Evolutionary conservation across 768 basidiomycete genomes (phyloP).

Genomic region (Dioszegia crocea): DNA sequence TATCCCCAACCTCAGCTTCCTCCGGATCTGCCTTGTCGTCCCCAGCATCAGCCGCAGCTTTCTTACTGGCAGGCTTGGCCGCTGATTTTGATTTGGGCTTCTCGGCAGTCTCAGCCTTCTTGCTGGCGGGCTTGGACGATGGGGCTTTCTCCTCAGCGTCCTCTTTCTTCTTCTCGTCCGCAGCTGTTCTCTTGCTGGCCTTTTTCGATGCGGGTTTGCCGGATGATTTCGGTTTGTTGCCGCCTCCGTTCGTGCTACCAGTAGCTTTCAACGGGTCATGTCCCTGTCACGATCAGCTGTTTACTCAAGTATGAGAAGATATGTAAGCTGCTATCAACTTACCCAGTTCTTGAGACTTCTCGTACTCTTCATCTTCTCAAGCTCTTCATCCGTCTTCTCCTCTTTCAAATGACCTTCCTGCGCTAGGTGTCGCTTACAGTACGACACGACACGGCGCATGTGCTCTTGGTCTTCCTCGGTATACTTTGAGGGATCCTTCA

Average conservation of each 20-base stretch:
- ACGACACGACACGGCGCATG: conserved; percentile 50
- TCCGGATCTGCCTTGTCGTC: conserved; percentile 9
- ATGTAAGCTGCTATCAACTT: neutral
- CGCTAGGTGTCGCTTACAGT: conserved; percentile 50
- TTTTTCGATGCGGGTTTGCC: conserved; percentile 26
- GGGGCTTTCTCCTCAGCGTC: neutral
- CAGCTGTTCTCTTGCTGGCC: conserved; percentile 14
- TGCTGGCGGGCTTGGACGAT: neutral
- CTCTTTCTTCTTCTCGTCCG: conserved; percentile 16
- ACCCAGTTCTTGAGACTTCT: conserved; percentile 49
- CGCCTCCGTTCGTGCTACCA: conserved; percentile 1
- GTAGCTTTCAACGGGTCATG: conserved; percentile 44
- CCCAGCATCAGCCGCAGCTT: neutral
- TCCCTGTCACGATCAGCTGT: conserved; percentile 23
- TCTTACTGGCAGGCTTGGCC: conserved; percentile 19
- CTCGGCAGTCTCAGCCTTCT: conserved; percentile 6
- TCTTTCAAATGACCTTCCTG: conserved; percentile 58
- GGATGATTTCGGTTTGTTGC: neutral
- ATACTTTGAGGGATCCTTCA: conserved; percentile 43
- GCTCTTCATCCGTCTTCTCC: conserved; percentile 65
- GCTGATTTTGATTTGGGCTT: conserved; percentile 16
- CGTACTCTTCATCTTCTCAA: conserved; percentile 46
- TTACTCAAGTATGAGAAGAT: neutral
- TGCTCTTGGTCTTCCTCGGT: conserved; percentile 51
- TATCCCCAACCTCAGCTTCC: conserved; percentile 20